Evolutionary conservation across 192 early-diverging fungal genomes (phyloP).

Genomic region (Coemansia sp.): DNA sequence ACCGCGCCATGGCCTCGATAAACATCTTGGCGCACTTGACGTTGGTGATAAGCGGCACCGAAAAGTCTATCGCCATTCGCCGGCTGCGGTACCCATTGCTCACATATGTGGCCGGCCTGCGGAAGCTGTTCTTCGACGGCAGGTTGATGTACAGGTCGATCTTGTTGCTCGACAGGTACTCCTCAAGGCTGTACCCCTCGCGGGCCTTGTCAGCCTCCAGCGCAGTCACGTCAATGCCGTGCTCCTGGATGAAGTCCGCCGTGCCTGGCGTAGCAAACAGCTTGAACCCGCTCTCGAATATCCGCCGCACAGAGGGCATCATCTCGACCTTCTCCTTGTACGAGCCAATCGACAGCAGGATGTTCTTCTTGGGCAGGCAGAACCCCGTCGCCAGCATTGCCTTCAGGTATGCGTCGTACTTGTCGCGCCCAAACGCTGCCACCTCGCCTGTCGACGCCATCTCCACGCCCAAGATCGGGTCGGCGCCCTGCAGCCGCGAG

Average conservation of each 20-base stretch:
- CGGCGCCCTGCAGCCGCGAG: constrained; percentile 91
- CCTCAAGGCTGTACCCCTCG: constrained; percentile 89
- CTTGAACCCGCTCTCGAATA: constrained; percentile 83
- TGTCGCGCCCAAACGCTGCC: constrained; percentile 94
- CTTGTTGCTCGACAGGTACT: constrained; percentile 93
- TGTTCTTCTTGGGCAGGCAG: constrained; percentile 90
- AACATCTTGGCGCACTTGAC: constrained; percentile 99
- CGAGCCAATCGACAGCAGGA: constrained; percentile 93
- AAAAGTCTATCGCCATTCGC: constrained; percentile 97
- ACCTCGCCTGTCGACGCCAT: constrained; percentile 99
- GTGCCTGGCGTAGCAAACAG: constrained; percentile 97
- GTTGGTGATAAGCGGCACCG: constrained; percentile 96
- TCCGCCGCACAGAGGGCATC: constrained; percentile 79
- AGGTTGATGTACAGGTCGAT: constrained; percentile 99
- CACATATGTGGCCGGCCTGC: constrained; percentile 93
- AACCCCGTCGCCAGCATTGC: constrained; percentile 91
- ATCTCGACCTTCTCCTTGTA: constrained; percentile 99
- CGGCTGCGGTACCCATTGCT: constrained; percentile 91
- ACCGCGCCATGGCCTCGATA: constrained; percentile 88
- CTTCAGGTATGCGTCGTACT: constrained; percentile 98
- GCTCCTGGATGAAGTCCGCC: constrained; percentile 94
- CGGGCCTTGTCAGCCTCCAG: constrained; percentile 68
- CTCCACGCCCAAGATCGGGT: constrained; percentile 97
- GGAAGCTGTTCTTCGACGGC: constrained; percentile 95
- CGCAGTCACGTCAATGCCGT: constrained; percentile 87